phyloP scores from a whole-genome alignment of 306 rosid species.

The Cicer bijugum region DNA sequence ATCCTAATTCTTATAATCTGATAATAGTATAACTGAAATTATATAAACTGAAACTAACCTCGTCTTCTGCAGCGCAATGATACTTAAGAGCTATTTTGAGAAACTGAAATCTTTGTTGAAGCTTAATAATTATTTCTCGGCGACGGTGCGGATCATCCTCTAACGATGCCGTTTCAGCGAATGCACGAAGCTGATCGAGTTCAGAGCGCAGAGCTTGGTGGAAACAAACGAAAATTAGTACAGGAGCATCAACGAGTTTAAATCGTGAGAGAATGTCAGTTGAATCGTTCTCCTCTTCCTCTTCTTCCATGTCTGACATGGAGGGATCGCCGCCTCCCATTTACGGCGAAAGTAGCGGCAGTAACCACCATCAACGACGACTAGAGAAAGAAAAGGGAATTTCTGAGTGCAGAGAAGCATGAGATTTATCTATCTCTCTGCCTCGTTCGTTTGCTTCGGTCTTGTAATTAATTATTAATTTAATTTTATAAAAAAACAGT shows the following conservation, averaged over 20 bases:
- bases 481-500: neutral
- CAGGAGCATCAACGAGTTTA: slow-evolving; percentile 59
- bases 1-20: too few species aligned
- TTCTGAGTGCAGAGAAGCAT: slow-evolving; percentile 33
- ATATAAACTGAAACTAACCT: slow-evolving; percentile 51
- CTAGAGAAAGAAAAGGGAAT: slow-evolving; percentile 45
- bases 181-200: slow-evolving; percentile 56
- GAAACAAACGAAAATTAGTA: slow-evolving; percentile 69
- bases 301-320: slow-evolving; percentile 44
- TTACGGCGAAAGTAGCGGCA: slow-evolving; percentile 42
- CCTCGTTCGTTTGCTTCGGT: neutral
- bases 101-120: slow-evolving; percentile 68
- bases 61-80: slow-evolving; percentile 85
- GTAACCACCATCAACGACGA: slow-evolving; percentile 65
- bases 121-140: slow-evolving; percentile 48
- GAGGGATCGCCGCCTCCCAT: slow-evolving; percentile 66
- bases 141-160: slow-evolving; percentile 37
- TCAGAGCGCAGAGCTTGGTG: slow-evolving; percentile 78
- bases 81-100: slow-evolving; percentile 66
- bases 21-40: too few species aligned
- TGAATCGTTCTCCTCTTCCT: slow-evolving; percentile 33
- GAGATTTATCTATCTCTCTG: slow-evolving; percentile 44
- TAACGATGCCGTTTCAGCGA: slow-evolving; percentile 53
- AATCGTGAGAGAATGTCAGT: slow-evolving; percentile 39
- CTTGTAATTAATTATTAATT: neutral